Conservation (phyloP, 331 rosid genomes). For the Pyracantha coccinea region DNA sequence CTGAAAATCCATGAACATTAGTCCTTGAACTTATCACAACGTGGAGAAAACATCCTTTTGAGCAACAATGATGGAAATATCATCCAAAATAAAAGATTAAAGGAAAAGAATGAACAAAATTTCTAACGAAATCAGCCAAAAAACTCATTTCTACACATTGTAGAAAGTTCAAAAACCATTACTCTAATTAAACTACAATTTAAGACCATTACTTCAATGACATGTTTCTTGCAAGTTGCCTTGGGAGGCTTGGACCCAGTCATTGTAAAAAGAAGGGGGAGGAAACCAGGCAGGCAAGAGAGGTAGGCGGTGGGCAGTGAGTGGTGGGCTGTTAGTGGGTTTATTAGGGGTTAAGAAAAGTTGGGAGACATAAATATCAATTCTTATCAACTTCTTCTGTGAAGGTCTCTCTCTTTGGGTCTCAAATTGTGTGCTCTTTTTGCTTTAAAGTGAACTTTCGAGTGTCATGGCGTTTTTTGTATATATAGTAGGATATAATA, state of each 20-base stretch:
- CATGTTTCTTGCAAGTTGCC: background rate
- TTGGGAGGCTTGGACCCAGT: background rate
- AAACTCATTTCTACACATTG: too few relatives aligned
- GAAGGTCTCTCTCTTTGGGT: background rate
- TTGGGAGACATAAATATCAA: background rate
- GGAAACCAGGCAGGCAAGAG: background rate
- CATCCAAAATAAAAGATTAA: too few relatives aligned
- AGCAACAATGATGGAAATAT: too few relatives aligned
- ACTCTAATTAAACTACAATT: too few relatives aligned
- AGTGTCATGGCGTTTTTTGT: background rate
- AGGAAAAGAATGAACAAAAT: too few relatives aligned
- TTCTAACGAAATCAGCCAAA: too few relatives aligned
- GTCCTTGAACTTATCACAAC: too few relatives aligned
- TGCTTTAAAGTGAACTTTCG: background rate
- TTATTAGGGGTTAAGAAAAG: background rate
- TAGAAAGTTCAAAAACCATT: too few relatives aligned
- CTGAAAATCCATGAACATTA: too few relatives aligned
- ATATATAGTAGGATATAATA: background rate
- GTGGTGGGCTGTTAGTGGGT: background rate
- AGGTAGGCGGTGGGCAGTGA: background rate
- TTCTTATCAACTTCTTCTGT: background rate
- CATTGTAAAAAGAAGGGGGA: background rate
- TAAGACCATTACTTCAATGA: too few relatives aligned
- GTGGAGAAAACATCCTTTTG: too few relatives aligned
- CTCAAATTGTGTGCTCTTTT: background rate